A percentile compares a stretch with the other conserved stretches of the same genome.
These are phyloP conservation scores for Isabelozyma pseudorhagii DNA, from an alignment of 805 yeast genomes.

Conservation along the genomic window DNA sequence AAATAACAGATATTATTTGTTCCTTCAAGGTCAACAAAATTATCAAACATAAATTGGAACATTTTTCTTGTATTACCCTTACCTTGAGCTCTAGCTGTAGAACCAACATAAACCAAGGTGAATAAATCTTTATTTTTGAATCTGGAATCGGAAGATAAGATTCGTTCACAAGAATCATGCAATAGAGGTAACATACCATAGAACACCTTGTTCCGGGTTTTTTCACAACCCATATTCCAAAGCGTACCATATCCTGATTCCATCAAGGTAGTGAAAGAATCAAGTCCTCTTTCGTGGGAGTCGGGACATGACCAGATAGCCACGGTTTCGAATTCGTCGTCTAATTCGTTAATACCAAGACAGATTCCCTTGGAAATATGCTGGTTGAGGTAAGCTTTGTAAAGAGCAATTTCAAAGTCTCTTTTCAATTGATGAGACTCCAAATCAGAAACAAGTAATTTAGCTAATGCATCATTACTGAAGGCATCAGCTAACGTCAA, in stretches of 20 bases:
- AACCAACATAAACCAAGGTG: slow-evolving; percentile 47
- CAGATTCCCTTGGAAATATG: slow-evolving; percentile 50
- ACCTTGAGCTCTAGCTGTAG: slow-evolving; percentile 46
- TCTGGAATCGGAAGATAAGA: slow-evolving; percentile 37
- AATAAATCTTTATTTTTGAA: slow-evolving; percentile 33
- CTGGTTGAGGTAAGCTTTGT: slow-evolving; percentile 49
- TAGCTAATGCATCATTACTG: slow-evolving; percentile 31
- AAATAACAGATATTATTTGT: slow-evolving; percentile 39
- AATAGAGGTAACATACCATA: slow-evolving; percentile 49
- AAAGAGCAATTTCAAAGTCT: slow-evolving; percentile 36
- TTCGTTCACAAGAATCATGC: slow-evolving; percentile 46
- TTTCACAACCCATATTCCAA: slow-evolving; percentile 47
- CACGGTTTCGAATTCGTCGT: slow-evolving; percentile 47
- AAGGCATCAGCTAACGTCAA: slow-evolving; percentile 35
- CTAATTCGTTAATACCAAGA: slow-evolving; percentile 47
- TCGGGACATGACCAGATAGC: slow-evolving; percentile 53
- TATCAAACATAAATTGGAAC: slow-evolving; percentile 46
- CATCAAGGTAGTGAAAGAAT: slow-evolving; percentile 45
- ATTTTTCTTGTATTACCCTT: slow-evolving; percentile 53
- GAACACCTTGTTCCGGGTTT: slow-evolving; percentile 49
- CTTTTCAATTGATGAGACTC: slow-evolving; percentile 11
- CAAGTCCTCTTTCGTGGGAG: slow-evolving; percentile 37
- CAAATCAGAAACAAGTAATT: slow-evolving; percentile 24
- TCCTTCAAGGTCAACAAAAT: slow-evolving; percentile 40
- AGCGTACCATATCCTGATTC: slow-evolving; percentile 51